These are phyloP conservation scores for Syzygium oleosum DNA, from an alignment of 345 rosid species.

Conservation along the genomic window DNA sequence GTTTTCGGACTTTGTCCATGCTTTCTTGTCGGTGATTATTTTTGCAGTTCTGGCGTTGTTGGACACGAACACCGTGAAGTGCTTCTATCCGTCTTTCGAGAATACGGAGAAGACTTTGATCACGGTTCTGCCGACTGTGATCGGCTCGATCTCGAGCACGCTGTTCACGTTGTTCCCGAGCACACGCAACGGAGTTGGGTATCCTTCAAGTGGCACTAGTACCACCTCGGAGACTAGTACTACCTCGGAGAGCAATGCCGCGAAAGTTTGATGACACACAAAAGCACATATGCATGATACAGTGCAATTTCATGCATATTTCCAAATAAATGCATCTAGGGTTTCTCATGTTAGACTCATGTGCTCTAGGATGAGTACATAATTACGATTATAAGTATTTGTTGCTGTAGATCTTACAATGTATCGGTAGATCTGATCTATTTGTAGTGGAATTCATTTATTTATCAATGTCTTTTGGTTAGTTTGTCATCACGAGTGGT, in stretches of 20 bases:
- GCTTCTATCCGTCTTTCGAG: conserved; percentile 63
- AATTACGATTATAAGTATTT: background rate
- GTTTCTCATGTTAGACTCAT: background rate
- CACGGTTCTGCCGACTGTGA: conserved; percentile 50
- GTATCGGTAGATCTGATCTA: background rate
- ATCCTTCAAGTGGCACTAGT: conserved; percentile 20
- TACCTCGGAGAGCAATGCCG: background rate
- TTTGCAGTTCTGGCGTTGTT: conserved; percentile 43
- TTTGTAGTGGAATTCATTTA: background rate
- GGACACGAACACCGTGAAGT: conserved; percentile 48
- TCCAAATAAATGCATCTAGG: background rate
- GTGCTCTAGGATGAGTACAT: background rate
- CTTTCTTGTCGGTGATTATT: conserved; percentile 33
- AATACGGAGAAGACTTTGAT: conserved; percentile 41
- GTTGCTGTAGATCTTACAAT: background rate
- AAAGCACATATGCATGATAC: background rate
- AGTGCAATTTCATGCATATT: background rate
- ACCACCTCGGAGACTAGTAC: background rate
- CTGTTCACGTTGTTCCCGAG: conserved; percentile 64
- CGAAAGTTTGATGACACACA: background rate
- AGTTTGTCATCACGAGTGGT: background rate
- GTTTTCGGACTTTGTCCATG: conserved; percentile 58
- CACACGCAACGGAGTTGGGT: conserved; percentile 74
- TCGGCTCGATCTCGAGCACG: conserved; percentile 40
- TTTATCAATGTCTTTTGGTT: background rate